Evolutionary conservation across 2,329 filamentous ascomycete genomes (phyloP).

Genomic region (Aspergillus fumigatiaffinis): DNA sequence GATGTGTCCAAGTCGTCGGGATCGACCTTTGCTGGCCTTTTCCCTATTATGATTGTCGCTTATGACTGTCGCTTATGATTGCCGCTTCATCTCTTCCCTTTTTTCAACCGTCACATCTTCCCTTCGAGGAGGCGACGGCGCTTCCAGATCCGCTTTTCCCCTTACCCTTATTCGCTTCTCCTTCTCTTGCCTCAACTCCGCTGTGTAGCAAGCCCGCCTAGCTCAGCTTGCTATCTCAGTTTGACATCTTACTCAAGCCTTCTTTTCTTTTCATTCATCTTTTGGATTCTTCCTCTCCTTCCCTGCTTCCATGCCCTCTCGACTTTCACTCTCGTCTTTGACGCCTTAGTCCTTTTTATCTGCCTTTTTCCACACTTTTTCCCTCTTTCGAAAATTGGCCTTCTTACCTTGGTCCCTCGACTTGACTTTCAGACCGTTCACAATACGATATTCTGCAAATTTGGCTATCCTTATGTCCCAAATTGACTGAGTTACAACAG

Average conservation of each 20-base stretch:
- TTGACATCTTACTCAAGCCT: neutral
- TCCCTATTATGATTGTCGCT: neutral
- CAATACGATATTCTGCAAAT: neutral
- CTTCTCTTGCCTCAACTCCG: constrained; percentile 1
- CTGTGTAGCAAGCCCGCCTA: neutral
- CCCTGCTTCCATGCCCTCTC: constrained; percentile 2
- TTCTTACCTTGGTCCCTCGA: neutral
- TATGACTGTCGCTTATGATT: neutral
- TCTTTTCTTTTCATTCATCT: constrained; percentile 1
- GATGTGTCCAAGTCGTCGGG: neutral
- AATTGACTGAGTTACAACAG: constrained; percentile 22
- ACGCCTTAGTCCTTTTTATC: constrained; percentile 3
- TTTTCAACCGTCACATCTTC: neutral
- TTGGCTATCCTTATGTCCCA: constrained; percentile 14
- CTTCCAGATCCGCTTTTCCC: neutral
- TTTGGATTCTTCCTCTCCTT: constrained; percentile 5
- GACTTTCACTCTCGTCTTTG: constrained; percentile 4
- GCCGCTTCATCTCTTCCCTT: constrained; percentile 1
- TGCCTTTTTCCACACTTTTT: constrained; percentile 3
- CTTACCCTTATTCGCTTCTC: neutral
- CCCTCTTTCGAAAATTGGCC: neutral
- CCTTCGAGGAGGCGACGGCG: neutral
- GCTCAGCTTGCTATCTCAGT: neutral
- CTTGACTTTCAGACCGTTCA: constrained; percentile 3
- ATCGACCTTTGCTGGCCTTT: neutral